Percentiles rank a stretch among this genome's conserved stretches.
Conservation (phyloP, 2,329 filamentous ascomycete genomes). For the Pseudocercospora fijiensis region DNA sequence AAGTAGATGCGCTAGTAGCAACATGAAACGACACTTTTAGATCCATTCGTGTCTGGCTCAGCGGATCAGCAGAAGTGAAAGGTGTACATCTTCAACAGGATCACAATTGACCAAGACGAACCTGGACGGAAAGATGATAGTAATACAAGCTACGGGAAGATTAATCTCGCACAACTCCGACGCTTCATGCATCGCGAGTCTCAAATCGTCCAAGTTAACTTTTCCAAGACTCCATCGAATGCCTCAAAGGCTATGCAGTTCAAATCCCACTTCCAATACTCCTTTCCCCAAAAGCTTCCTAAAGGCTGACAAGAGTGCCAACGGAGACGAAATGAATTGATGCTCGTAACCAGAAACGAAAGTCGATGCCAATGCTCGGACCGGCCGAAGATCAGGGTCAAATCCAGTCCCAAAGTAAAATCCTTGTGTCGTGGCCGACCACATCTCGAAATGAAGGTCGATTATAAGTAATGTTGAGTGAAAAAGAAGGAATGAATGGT, state of each 20-base stretch:
- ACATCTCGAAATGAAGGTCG: not conserved
- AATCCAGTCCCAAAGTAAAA: not conserved
- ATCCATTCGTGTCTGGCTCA: not conserved
- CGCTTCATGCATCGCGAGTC: not conserved
- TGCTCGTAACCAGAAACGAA: not conserved
- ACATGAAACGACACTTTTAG: not conserved
- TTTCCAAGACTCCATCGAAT: not conserved
- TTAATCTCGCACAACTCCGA: not conserved
- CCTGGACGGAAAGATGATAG: not conserved
- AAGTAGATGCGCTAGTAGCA: not conserved
- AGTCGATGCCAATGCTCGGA: not conserved
- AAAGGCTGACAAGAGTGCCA: not conserved
- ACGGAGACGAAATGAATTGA: not conserved
- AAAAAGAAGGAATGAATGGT: no score
- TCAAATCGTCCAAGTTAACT: not conserved
- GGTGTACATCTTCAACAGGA: no score
- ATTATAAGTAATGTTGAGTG: not conserved
- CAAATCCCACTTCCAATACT: not conserved
- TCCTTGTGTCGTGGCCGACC: not conserved
- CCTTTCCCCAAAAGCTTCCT: not conserved
- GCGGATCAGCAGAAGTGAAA: not conserved
- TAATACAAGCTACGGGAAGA: not conserved
- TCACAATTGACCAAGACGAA: no score
- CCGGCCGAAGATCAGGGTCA: not conserved
- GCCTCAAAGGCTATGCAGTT: not conserved